Evolutionary conservation across 2,329 filamentous ascomycete species (phyloP).

Genomic region (Fusarium xyrophilum): DNA sequence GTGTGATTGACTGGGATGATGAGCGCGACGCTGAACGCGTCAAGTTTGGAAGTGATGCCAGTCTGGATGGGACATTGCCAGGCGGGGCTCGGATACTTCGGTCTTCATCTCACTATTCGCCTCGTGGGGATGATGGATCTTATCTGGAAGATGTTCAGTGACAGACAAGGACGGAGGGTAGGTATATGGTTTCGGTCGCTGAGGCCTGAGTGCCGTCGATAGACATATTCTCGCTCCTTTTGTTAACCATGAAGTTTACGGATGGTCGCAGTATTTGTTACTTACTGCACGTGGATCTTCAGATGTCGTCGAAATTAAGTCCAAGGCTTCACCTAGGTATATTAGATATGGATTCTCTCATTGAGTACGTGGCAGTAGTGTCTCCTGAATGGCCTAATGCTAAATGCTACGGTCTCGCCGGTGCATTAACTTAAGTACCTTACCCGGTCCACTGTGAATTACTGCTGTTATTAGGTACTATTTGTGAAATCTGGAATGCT

Average conservation of each 20-base stretch:
- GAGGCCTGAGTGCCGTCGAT: neutral
- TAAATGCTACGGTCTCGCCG: neutral
- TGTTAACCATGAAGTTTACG: neutral
- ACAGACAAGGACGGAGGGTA: slow-evolving; percentile 28
- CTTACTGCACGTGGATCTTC: neutral
- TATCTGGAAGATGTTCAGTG: slow-evolving; percentile 42
- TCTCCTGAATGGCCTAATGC: neutral
- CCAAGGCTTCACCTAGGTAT: neutral
- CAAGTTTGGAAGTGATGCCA: slow-evolving; percentile 47
- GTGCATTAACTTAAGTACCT: neutral
- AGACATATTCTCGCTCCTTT: neutral
- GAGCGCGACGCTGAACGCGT: slow-evolving; percentile 46
- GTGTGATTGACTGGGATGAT: slow-evolving; percentile 53
- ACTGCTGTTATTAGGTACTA: neutral
- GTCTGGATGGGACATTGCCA: slow-evolving; percentile 48
- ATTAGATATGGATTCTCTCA: neutral
- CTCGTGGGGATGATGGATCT: slow-evolving; percentile 51
- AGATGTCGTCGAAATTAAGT: neutral
- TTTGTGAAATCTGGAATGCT: neutral
- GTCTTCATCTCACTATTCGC: slow-evolving; percentile 48
- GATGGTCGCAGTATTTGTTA: neutral
- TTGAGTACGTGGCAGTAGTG: neutral
- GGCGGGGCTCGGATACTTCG: slow-evolving; percentile 41
- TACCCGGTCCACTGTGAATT: neutral
- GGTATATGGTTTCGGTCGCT: slow-evolving; percentile 24